A percentile compares a stretch with the other conserved stretches of the same genome.
Conservation (phyloP, 768 basidiomycete genomes). For the Gloeophyllum trabeum region DNA sequence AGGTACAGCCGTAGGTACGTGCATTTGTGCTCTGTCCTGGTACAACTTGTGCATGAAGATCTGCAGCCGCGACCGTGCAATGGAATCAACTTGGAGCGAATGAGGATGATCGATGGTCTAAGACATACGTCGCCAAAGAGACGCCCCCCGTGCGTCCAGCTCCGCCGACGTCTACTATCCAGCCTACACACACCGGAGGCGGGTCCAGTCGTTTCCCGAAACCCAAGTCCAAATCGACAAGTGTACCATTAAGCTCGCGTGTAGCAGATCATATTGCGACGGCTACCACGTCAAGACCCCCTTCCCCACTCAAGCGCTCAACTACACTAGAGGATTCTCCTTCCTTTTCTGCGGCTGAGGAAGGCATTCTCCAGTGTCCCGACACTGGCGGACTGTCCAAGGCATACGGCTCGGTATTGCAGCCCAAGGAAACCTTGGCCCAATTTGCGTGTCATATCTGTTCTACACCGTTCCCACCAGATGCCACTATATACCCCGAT, state of each 20-base stretch:
- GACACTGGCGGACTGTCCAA: conserved; percentile 58
- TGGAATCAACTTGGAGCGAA: conserved; percentile 42
- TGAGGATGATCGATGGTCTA: conserved; percentile 63
- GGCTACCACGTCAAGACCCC: conserved; percentile 37
- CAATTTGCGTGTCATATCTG: conserved; percentile 64
- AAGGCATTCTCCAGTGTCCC: conserved; percentile 51
- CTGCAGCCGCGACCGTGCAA: conserved; percentile 53
- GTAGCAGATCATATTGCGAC: conserved; percentile 50
- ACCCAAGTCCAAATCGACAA: conserved; percentile 22
- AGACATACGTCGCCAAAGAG: conserved; percentile 61
- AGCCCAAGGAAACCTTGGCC: conserved; percentile 63
- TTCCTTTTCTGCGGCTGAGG: conserved; percentile 34
- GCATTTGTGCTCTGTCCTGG: conserved; percentile 3
- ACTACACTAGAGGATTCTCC: conserved; percentile 18
- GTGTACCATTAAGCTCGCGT: conserved; percentile 26
- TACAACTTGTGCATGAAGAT: background rate
- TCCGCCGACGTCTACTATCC: conserved; percentile 6
- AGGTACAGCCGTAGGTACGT: conserved; percentile 68
- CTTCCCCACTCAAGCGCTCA: conserved; percentile 43
- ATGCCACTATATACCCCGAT: conserved; percentile 81
- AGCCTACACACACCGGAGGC: conserved; percentile 12
- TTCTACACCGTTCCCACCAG: conserved; percentile 55
- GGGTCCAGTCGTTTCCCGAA: conserved; percentile 39
- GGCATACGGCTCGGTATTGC: conserved; percentile 77
- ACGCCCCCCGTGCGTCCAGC: conserved; percentile 19